These are phyloP conservation scores for Bacidia gigantensis DNA, from an alignment of 495 filamentous ascomycete genomes.

Conservation along the genomic window DNA sequence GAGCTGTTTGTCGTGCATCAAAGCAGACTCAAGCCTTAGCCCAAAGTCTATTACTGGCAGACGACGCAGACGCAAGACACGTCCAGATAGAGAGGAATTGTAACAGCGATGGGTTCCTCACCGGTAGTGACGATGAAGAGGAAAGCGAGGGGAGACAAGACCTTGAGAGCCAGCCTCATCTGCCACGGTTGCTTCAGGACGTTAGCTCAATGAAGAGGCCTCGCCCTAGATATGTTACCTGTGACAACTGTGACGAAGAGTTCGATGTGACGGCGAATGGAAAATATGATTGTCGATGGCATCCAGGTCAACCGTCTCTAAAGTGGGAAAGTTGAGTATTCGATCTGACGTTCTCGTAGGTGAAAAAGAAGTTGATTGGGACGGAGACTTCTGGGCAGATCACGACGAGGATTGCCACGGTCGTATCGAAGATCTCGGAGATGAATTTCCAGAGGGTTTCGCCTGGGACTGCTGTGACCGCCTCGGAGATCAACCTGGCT, in stretches of 20 bases:
- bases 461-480: constrained; percentile 17
- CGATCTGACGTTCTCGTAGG: constrained; percentile 5
- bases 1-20: neutral
- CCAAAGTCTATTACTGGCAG: neutral
- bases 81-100: neutral
- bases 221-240: constrained; percentile 11
- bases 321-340: neutral
- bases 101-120: neutral
- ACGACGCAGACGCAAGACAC: neutral
- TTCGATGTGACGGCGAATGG: constrained; percentile 16
- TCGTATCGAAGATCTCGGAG: constrained; percentile 10
- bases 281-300: constrained; percentile 15
- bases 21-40: neutral
- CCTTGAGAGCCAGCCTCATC: neutral
- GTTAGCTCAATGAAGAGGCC: constrained; percentile 3
- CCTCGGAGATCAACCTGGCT: constrained; percentile 1
- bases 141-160: neutral
- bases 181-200: neutral
- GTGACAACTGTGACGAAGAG: constrained; percentile 14
- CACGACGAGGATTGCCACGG: constrained; percentile 18
- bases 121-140: neutral
- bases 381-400: constrained; percentile 20
- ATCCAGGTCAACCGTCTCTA: constrained; percentile 10
- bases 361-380: constrained; percentile 16
- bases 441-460: constrained; percentile 18